Evolutionary conservation across 768 basidiomycete species (phyloP).

Genomic region (Suillus decipiens): DNA sequence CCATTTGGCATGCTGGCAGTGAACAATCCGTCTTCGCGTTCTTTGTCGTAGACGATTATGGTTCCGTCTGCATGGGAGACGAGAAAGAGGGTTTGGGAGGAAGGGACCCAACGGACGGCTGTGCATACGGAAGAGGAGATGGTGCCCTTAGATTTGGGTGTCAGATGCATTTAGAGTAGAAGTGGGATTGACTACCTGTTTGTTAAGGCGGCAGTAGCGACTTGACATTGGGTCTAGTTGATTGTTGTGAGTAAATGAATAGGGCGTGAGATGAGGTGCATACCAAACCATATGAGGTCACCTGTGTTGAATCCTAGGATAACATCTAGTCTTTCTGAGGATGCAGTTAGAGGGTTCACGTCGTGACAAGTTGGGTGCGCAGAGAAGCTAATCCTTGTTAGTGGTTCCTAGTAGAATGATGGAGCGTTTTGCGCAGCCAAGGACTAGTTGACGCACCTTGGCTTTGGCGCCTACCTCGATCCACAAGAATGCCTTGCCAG

Average conservation of each 20-base stretch:
- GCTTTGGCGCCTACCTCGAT: slow-evolving; percentile 81
- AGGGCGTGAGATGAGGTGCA: slow-evolving; percentile 22
- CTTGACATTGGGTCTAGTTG: slow-evolving; percentile 72
- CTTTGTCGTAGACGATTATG: slow-evolving; percentile 87
- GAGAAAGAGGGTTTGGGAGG: slow-evolving; percentile 77
- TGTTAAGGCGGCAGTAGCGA: slow-evolving; percentile 86
- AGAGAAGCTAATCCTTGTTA: slow-evolving; percentile 83
- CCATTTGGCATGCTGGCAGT: slow-evolving; percentile 55
- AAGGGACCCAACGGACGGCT: slow-evolving; percentile 88
- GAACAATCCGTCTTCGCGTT: slow-evolving; percentile 84
- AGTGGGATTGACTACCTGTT: slow-evolving; percentile 52
- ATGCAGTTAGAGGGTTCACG: slow-evolving; percentile 77
- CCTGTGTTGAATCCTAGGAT: slow-evolving; percentile 93
- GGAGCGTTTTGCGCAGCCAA: slow-evolving; percentile 11
- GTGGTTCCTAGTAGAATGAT: slow-evolving; percentile 64
- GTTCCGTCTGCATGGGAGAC: slow-evolving; percentile 89
- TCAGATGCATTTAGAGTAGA: slow-evolving; percentile 15
- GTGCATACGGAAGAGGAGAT: slow-evolving; percentile 83
- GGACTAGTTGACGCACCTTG: slow-evolving; percentile 54
- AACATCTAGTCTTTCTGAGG: slow-evolving; percentile 78
- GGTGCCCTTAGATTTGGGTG: slow-evolving; percentile 51
- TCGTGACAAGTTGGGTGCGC: slow-evolving; percentile 90
- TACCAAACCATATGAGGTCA: slow-evolving; percentile 96
- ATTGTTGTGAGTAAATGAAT: slow-evolving; percentile 10
- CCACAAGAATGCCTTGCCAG: slow-evolving; percentile 84